phyloP scores from a whole-genome alignment of 371 early-diverging fungal genomes.

The Apophysomyces trapeziformis region DNA sequence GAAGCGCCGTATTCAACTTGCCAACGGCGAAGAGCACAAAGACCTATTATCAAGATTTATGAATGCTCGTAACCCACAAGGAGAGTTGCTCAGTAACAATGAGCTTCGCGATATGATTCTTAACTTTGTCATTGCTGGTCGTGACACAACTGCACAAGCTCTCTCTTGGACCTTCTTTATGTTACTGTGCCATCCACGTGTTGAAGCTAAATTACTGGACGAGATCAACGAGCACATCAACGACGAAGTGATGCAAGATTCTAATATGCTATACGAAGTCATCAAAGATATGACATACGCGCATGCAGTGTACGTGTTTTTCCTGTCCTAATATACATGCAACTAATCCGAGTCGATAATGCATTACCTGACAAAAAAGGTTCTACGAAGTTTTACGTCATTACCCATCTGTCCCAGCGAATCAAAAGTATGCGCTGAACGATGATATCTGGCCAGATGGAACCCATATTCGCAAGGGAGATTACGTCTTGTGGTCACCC shows the following conservation, averaged over 20 bases:
- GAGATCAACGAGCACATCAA: conserved; percentile 55
- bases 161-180: conserved; percentile 74
- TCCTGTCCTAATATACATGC: conserved; percentile 24
- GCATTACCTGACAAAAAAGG: conserved; percentile 16
- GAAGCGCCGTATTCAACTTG: conserved; percentile 35
- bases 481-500: conserved; percentile 52
- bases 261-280: conserved; percentile 42
- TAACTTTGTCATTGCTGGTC: conserved; percentile 66
- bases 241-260: conserved; percentile 31
- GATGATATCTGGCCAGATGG: conserved; percentile 78
- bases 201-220: conserved; percentile 59
- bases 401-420: conserved; percentile 73
- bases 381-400: conserved; percentile 71
- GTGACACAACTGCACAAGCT: conserved; percentile 75
- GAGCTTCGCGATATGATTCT: conserved; percentile 63
- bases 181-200: conserved; percentile 57
- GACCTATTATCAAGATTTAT: conserved; percentile 69
- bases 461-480: conserved; percentile 59
- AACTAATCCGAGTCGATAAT: conserved; percentile 43
- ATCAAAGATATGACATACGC: conserved; percentile 60
- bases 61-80: conserved; percentile 52
- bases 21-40: conserved; percentile 27
- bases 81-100: conserved; percentile 43
- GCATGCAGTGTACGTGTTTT: conserved; percentile 50
- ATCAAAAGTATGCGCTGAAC: conserved; percentile 64